These are phyloP conservation scores for Malbranchea zuffiana DNA, from an alignment of 2,329 filamentous ascomycete genomes.

Conservation along the genomic window DNA sequence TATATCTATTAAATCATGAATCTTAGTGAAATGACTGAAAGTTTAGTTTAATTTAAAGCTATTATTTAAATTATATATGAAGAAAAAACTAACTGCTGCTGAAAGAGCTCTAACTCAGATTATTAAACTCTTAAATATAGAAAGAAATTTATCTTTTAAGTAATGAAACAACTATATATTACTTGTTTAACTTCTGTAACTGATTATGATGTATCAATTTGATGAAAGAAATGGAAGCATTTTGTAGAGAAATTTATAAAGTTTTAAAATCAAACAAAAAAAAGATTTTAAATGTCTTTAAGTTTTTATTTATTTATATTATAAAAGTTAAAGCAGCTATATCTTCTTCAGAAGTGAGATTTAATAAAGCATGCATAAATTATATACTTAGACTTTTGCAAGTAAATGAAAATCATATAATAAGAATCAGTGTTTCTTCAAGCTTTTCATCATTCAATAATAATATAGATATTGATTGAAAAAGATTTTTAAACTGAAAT, in stretches of 20 bases:
- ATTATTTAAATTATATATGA: constrained; percentile 7
- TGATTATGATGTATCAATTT: constrained; percentile 9
- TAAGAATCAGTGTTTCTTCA: background rate
- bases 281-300: constrained; percentile 8
- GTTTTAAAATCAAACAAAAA: constrained; percentile 7
- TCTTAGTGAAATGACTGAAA: constrained; percentile 6
- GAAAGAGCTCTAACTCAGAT: constrained; percentile 6
- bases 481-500: constrained; percentile 6
- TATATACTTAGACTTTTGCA: constrained; percentile 3
- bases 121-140: constrained; percentile 3
- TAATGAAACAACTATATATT: constrained; percentile 7
- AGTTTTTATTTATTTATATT: background rate
- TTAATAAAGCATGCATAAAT: constrained; percentile 3
- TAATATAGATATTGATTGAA: constrained; percentile 3
- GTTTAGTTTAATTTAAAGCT: constrained; percentile 8
- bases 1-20: background rate
- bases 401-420: constrained; percentile 1
- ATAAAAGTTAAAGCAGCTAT: constrained; percentile 6
- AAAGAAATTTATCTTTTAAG: constrained; percentile 7
- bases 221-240: constrained; percentile 6
- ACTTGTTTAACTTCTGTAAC: constrained; percentile 7
- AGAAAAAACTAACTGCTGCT: constrained; percentile 5
- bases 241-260: constrained; percentile 8
- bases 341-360: constrained; percentile 1
- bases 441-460: background rate